phyloP scores from a whole-genome alignment of 176 grass and related monocot genomes.

The Saccharum spontaneum region DNA sequence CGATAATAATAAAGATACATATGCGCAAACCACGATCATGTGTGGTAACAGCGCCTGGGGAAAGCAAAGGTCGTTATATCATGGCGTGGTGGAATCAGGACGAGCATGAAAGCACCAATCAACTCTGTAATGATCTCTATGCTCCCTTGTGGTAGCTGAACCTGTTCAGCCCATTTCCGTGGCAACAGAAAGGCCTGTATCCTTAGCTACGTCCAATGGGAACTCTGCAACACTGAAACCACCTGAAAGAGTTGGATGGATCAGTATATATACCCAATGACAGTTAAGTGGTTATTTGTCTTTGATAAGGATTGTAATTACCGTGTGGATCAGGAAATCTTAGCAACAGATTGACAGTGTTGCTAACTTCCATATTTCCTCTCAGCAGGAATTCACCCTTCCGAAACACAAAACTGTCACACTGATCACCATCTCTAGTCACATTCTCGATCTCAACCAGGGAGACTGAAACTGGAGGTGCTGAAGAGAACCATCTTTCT shows the following conservation, averaged over 20 bases:
- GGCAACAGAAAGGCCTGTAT: slow-evolving; percentile 45
- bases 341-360: slow-evolving; percentile 26
- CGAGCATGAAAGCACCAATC: slow-evolving; percentile 48
- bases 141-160: slow-evolving; percentile 31
- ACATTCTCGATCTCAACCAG: slow-evolving; percentile 31
- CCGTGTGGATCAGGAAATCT: slow-evolving; percentile 49
- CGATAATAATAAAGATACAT: slow-evolving; percentile 6
- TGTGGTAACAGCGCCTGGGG: no score
- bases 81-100: slow-evolving; percentile 28
- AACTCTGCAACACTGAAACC: slow-evolving; percentile 30
- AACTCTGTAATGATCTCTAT: slow-evolving; percentile 36
- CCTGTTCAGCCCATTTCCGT: slow-evolving; percentile 43
- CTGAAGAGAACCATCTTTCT: slow-evolving; percentile 28
- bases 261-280: no score
- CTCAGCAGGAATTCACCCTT: slow-evolving; percentile 40
- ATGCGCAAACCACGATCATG: background rate
- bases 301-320: no score
- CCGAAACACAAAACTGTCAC: slow-evolving; percentile 22
- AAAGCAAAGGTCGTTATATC: slow-evolving; percentile 23
- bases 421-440: slow-evolving; percentile 1
- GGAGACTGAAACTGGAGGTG: slow-evolving; percentile 31
- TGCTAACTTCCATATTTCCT: slow-evolving; percentile 10
- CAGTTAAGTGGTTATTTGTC: no score
- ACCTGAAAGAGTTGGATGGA: slow-evolving; percentile 46
- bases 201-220: slow-evolving; percentile 27